Evolutionary conservation across 208 protist genomes (phyloP).

Genomic region (Borovskyia barvae): DNA sequence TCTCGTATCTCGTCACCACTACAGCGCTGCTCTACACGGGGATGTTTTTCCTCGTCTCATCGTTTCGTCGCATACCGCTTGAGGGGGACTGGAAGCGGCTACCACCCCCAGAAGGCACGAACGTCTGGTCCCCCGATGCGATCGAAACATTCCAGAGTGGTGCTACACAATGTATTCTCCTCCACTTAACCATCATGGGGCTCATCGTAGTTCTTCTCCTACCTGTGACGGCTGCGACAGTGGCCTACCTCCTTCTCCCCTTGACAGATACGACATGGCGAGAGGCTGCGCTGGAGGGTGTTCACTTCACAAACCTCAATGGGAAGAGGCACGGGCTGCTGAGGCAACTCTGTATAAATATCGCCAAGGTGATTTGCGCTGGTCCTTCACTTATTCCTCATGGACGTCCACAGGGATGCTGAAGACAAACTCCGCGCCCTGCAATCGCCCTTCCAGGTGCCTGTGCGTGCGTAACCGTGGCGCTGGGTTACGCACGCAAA

Average conservation of each 20-base stretch:
- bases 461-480: no score
- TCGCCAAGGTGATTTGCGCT: conserved; percentile 11
- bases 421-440: no score
- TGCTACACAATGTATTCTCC: conserved; percentile 17
- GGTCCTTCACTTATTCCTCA: neutral
- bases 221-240: conserved; percentile 18
- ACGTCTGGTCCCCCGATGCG: conserved; percentile 7
- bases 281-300: conserved; percentile 17
- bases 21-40: conserved; percentile 26
- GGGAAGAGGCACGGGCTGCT: neutral
- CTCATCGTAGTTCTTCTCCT: conserved; percentile 21
- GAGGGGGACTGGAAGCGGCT: conserved; percentile 25
- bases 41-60: conserved; percentile 28
- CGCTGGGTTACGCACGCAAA: no score
- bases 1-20: conserved; percentile 46
- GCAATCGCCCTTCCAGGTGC: neutral
- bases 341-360: conserved; percentile 7
- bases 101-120: conserved; percentile 3
- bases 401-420: no score
- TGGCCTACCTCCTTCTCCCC: conserved; percentile 30
- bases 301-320: conserved; percentile 5
- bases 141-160: conserved; percentile 13
- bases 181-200: conserved; percentile 19
- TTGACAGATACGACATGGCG: conserved; percentile 30
- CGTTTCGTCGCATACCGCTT: conserved; percentile 19